Base-by-base conservation (phyloP, 2,329 filamentous ascomycete genomes). In the Nemania serpens region DNA sequence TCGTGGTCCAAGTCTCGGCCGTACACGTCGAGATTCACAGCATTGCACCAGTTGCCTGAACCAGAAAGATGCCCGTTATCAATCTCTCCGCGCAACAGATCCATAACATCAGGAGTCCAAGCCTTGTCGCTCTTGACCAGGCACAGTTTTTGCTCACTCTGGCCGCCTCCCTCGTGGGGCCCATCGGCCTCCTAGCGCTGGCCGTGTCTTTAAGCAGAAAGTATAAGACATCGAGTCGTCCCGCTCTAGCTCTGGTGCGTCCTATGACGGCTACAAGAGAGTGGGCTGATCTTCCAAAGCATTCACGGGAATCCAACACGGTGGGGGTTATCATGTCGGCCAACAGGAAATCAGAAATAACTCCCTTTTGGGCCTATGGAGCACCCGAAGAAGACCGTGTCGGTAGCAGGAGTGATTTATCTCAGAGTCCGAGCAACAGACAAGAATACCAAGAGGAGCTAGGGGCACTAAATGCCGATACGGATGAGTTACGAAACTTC, bases 1-100 rank as follows among this genome's bases (percentile, higher is more conserved):
- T 63, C 56, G 65, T 64, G 62, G 66, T 66, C 67, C 62, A 59
- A 57, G 64, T 65, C 53, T 65, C 65, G 59, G 64, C 62, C 66
- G 65, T 64, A 64, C 68, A 65, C 59, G 67, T 69, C 64, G 10
- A 57, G 50, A 46, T 55, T 64, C 60, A 58, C 60, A 61, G 43
- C 59, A 65, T 61, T 57, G 55, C 62, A 64, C 62, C 63, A 70
- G 66, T 70, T 73, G 66, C 71, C 71, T 52, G 68, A 72, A 71
- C 68, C 65, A 74, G 73, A 73, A 77, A 73, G 61, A 79, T 78
- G 77, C 76, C 77, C 66, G 72, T 70, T 69, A 67, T 77, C 68
- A 72, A 74, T 69, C 68, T 70, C 63, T 69, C 71, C 62, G 58
- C 59, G 52, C 67, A 68, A 62, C 63, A 60, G 62, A 56, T 66